Conservation (phyloP, 345 rosid genomes). For the thale cress (Arabidopsis thaliana) region DNA sequence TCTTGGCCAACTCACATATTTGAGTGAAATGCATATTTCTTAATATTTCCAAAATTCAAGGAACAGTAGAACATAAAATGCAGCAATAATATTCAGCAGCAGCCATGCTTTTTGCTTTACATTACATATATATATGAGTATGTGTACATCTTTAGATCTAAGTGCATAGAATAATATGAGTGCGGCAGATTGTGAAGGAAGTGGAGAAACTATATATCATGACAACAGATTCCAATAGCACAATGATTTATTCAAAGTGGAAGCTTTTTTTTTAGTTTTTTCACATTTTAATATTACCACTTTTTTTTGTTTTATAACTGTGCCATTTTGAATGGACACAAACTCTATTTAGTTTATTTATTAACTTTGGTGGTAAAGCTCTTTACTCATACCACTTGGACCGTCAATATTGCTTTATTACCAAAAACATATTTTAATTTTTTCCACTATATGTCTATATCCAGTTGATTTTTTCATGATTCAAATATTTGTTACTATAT, state of each 20-base stretch:
- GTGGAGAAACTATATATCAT: slow-evolving; percentile 49
- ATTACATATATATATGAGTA: slow-evolving; percentile 10
- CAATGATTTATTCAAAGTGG: slow-evolving; percentile 43
- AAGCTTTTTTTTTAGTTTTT: slow-evolving; percentile 5
- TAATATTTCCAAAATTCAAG: slow-evolving; percentile 14
- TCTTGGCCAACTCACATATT: too few species aligned
- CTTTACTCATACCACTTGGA: slow-evolving; percentile 38
- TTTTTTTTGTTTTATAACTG: slow-evolving; percentile 27
- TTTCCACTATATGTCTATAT: background rate
- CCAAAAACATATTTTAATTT: slow-evolving; percentile 2
- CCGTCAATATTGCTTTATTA: slow-evolving; percentile 35
- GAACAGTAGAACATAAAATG: slow-evolving; percentile 19
- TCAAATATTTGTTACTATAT: background rate
- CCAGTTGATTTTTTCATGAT: background rate
- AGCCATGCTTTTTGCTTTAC: slow-evolving; percentile 35
- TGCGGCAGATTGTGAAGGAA: slow-evolving; percentile 41
- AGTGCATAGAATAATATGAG: slow-evolving; percentile 20
- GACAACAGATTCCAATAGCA: slow-evolving; percentile 53
- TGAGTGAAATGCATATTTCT: background rate
- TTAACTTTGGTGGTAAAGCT: slow-evolving; percentile 38
- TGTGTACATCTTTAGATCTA: slow-evolving; percentile 1
- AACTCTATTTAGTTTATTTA: slow-evolving; percentile 27
- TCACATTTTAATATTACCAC: slow-evolving; percentile 37
- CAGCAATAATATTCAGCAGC: slow-evolving; percentile 14
- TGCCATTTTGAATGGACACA: slow-evolving; percentile 45